Evolutionary conservation across 2,329 filamentous ascomycete species (phyloP), one percentile per base, ranked within the genome.

Genomic region (Trichophyton benhamiae): DNA sequence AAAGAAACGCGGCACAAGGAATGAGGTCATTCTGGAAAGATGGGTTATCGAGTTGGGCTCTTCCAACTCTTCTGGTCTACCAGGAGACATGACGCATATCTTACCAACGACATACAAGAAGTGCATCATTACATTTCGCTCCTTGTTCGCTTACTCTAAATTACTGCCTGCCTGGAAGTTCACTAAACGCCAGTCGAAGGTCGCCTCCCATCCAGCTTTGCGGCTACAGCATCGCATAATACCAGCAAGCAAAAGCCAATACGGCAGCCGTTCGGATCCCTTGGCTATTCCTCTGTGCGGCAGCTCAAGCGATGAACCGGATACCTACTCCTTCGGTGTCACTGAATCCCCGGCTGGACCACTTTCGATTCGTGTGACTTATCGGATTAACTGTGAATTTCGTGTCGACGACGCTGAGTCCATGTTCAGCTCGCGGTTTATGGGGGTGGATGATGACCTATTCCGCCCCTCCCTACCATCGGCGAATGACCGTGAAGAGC

Each of bases 91-190:
- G 59, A 79, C 75, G 60, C 78, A 82, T 55, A 78, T 83, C 36
- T 78, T 97, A 59, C 91, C 94, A 13, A 92, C 89, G 59, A 86
- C 96, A 62, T 99, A 99, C 80, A 99, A 99, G 77, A 94, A 95
- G 76, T 90, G 89, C 68, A 95, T 99, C 65, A 88, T 97, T 66
- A 85, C 96, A 68, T 96, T 97, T 75, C 84, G 94, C 63, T 91
- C 91, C 1, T 80, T 99, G 53, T 96, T 89, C 72, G 84, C 89
- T 58, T 88, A 88, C 60, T 84, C 89, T 46, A 87, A 89, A 68
- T 82, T 96, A 64, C 77, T 96, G 64, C 94, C 94, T 1, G 85
- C 88, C 25, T 96, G 88, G 86, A 95, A 87, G 75, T 87, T 95
- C 69, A 85, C 87, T 69, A 87, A 88, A 68, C 85, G 83, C 58